phyloP scores from a whole-genome alignment of 1,139 yeast genomes.

The Debaryomyces nepalensis region DNA sequence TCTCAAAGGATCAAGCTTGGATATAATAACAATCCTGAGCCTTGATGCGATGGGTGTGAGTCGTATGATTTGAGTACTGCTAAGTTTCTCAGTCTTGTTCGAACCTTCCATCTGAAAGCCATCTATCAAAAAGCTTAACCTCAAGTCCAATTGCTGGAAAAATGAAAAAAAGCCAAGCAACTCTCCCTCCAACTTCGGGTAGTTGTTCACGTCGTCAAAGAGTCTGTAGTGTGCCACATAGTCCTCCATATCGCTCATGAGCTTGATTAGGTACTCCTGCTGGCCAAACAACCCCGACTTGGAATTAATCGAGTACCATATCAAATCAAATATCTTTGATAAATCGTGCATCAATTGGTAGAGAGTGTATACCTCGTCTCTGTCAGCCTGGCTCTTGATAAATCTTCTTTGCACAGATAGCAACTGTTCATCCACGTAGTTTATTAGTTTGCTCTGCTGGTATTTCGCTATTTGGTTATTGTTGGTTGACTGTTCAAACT shows the following conservation, averaged over 20 bases:
- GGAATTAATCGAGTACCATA: slow-evolving; percentile 58
- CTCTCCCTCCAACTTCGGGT: slow-evolving; percentile 19
- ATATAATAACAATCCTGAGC: slow-evolving; percentile 42
- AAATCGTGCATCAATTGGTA: slow-evolving; percentile 50
- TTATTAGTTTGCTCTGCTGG: slow-evolving; percentile 66
- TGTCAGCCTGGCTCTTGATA: slow-evolving; percentile 60
- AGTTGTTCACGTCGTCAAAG: slow-evolving; percentile 20
- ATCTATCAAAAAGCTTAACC: slow-evolving; percentile 44
- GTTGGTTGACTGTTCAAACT: slow-evolving; percentile 15
- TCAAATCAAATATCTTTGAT: slow-evolving; percentile 49
- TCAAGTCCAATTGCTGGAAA: slow-evolving; percentile 48
- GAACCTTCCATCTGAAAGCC: slow-evolving; percentile 30
- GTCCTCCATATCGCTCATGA: slow-evolving; percentile 71
- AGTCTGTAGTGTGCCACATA: slow-evolving; percentile 53
- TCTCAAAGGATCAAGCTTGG: slow-evolving; percentile 23
- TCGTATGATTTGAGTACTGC: slow-evolving; percentile 52
- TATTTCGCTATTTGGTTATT: slow-evolving; percentile 17
- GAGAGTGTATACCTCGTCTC: slow-evolving; percentile 34
- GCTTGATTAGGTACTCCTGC: slow-evolving; percentile 59
- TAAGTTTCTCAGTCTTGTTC: slow-evolving; percentile 26
- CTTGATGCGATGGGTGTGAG: slow-evolving; percentile 51
- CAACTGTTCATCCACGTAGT: slow-evolving; percentile 63
- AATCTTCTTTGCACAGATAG: slow-evolving; percentile 64
- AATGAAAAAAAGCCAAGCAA: slow-evolving; percentile 40
- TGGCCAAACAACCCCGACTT: slow-evolving; percentile 53